Conservation (phyloP, 495 filamentous ascomycete genomes). For the Penicillium bovifimosum region DNA sequence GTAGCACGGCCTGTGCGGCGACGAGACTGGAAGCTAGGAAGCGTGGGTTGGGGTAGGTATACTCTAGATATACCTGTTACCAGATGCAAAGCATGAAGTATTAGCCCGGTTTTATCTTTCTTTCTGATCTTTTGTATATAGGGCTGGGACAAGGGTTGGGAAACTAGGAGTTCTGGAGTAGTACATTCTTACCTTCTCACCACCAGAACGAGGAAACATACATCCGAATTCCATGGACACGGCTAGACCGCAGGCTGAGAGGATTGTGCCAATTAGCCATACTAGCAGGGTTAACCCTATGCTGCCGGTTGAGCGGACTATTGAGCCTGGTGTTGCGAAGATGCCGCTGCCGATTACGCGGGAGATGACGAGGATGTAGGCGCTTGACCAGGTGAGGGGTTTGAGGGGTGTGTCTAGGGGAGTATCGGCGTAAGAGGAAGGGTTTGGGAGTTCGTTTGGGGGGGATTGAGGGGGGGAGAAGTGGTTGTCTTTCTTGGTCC, state of each 20-base stretch:
- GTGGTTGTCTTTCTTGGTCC: conserved; percentile 25
- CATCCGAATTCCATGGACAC: conserved; percentile 65
- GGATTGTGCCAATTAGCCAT: conserved; percentile 58
- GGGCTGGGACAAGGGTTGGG: no score
- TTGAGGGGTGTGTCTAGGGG: conserved; percentile 13
- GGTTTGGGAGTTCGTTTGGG: neutral
- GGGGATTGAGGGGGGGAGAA: conserved; percentile 15
- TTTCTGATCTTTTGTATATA: no score
- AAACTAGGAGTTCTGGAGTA: no score
- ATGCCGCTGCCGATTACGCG: conserved; percentile 72
- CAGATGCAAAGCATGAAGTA: neutral
- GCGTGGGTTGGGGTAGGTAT: conserved; percentile 61
- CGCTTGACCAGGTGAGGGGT: conserved; percentile 56
- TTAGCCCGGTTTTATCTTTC: no score
- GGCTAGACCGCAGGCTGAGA: conserved; percentile 55
- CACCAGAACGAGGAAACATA: conserved; percentile 66
- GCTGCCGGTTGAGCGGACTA: conserved; percentile 62
- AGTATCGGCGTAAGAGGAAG: neutral
- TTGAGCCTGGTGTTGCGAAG: conserved; percentile 67
- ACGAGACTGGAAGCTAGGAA: conserved; percentile 66
- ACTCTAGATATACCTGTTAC: conserved; percentile 62
- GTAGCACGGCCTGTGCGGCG: conserved; percentile 59
- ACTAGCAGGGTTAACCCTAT: conserved; percentile 57
- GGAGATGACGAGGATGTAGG: conserved; percentile 71
- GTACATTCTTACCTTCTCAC: conserved; percentile 65